Evolutionary conservation across 306 rosid species (phyloP).

Genomic region (Prunus dulcis): DNA sequence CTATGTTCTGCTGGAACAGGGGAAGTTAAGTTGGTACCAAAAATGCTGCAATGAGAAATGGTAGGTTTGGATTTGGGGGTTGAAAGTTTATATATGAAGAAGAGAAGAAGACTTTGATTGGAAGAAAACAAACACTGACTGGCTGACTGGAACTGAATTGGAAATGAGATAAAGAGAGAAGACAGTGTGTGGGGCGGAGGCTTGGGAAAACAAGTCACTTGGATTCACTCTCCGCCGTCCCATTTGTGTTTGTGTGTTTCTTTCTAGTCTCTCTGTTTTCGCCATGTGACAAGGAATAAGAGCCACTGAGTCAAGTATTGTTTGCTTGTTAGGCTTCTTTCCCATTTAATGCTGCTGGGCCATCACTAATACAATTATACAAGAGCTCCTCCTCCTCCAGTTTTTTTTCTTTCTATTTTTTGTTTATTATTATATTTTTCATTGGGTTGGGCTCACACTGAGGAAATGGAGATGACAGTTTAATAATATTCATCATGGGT

Average conservation of each 20-base stretch:
- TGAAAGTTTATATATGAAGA: not conserved
- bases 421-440: not conserved
- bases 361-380: not conserved
- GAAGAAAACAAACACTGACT: constrained; percentile 15
- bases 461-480: too few species aligned
- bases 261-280: not conserved
- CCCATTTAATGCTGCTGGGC: not conserved
- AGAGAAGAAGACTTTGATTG: constrained; percentile 27
- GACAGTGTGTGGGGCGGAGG: constrained; percentile 14
- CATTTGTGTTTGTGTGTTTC: not conserved
- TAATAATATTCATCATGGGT: too few species aligned
- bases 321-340: not conserved
- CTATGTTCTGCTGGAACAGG: not conserved
- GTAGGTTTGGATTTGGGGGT: not conserved
- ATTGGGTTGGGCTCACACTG: too few species aligned
- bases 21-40: not conserved
- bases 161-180: not conserved
- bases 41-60: not conserved
- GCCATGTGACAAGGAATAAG: not conserved
- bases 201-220: constrained; percentile 13
- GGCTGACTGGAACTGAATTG: not conserved
- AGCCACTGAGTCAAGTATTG: not conserved
- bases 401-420: too few species aligned
- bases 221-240: constrained; percentile 21
- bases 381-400: too few species aligned